Conservation (phyloP, 257 asterid species). For the Solanum piurae region DNA sequence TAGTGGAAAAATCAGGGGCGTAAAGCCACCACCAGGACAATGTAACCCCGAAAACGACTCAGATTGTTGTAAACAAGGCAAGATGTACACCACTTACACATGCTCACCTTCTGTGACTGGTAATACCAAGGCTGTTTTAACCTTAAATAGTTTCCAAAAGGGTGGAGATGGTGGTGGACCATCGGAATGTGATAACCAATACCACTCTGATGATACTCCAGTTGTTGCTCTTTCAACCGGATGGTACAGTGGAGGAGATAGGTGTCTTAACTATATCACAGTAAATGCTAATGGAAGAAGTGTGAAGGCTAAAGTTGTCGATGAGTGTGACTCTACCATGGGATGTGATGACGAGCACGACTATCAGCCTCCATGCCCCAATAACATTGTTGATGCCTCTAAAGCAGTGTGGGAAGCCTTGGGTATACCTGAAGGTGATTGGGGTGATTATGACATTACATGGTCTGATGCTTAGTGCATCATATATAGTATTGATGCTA, state of each 20-base stretch:
- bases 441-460: constrained; percentile 31
- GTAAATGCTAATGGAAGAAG: constrained; percentile 21
- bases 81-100: constrained; percentile 22
- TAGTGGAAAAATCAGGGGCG: constrained; percentile 19
- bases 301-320: constrained; percentile 26
- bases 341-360: constrained; percentile 36
- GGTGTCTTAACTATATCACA: constrained; percentile 15
- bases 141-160: constrained; percentile 28
- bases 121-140: constrained; percentile 21
- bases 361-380: constrained; percentile 41
- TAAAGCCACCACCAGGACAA: constrained; percentile 29
- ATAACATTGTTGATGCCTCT: constrained; percentile 37
- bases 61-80: constrained; percentile 19
- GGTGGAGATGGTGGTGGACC: constrained; percentile 38
- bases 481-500: background rate
- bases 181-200: constrained; percentile 25
- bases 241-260: constrained; percentile 22
- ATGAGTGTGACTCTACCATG: constrained; percentile 36
- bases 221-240: constrained; percentile 31
- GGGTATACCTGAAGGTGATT: constrained; percentile 10
- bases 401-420: constrained; percentile 39
- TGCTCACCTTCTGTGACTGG: constrained; percentile 20
- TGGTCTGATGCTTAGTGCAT: constrained; percentile 28
- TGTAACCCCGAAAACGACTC: constrained; percentile 30
- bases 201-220: constrained; percentile 23